These are phyloP conservation scores for Sordariomycetes sp. DNA, from an alignment of 2,329 filamentous ascomycete genomes.

Conservation along the genomic window DNA sequence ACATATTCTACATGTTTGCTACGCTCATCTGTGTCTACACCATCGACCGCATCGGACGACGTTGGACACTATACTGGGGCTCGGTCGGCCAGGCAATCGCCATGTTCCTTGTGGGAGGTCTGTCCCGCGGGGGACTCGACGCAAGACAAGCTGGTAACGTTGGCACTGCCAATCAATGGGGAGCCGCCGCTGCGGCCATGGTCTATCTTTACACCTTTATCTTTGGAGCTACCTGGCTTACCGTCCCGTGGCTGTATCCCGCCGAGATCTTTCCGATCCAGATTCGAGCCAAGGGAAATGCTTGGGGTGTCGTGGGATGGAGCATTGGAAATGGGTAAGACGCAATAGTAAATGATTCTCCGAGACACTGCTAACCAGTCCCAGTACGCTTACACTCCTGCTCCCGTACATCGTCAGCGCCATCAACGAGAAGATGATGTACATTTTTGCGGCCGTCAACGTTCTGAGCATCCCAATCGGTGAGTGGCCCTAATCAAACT, in stretches of 20 bases:
- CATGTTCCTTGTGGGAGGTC: constrained; percentile 59
- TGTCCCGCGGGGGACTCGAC: constrained; percentile 42
- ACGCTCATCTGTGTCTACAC: constrained; percentile 64
- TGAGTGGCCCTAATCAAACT: too few relatives aligned
- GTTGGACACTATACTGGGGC: constrained; percentile 64
- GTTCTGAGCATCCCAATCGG: constrained; percentile 54
- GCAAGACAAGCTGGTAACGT: constrained; percentile 33
- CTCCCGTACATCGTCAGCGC: constrained; percentile 51
- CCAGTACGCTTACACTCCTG: too few relatives aligned
- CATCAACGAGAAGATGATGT: constrained; percentile 62
- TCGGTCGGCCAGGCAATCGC: constrained; percentile 52
- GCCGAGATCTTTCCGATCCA: constrained; percentile 67
- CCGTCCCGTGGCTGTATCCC: constrained; percentile 53
- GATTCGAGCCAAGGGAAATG: constrained; percentile 64
- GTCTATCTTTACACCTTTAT: constrained; percentile 48
- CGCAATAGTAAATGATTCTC: too few relatives aligned
- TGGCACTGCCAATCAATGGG: too few relatives aligned
- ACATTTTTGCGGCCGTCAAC: constrained; percentile 64
- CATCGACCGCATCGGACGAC: constrained; percentile 57
- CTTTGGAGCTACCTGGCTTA: constrained; percentile 37
- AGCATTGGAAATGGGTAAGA: constrained; percentile 63
- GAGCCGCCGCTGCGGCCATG: constrained; percentile 59
- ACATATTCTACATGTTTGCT: constrained; percentile 47
- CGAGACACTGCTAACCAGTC: too few relatives aligned
- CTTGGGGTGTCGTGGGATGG: constrained; percentile 70